phyloP scores from a whole-genome alignment of 352 stramenopile genomes.

The Nothophytophthora sp. region DNA sequence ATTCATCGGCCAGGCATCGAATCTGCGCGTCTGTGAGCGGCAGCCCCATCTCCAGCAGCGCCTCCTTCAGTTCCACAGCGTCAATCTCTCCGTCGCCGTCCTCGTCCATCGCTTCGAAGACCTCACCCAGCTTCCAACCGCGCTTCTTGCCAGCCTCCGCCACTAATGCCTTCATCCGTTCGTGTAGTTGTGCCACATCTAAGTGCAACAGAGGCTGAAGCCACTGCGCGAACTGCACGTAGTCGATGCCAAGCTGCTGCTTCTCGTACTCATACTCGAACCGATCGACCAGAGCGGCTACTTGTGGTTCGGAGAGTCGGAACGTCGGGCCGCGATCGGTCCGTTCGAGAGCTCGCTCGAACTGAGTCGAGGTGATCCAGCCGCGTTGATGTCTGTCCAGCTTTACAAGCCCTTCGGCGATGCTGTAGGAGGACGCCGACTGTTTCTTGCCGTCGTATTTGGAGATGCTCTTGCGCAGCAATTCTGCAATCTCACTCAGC shows the following conservation, averaged over 20 bases:
- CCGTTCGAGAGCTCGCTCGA: conserved; percentile 26
- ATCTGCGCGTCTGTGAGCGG: conserved; percentile 70
- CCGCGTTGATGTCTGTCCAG: conserved; percentile 58
- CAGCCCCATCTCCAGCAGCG: conserved; percentile 62
- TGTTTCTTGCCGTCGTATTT: conserved; percentile 59
- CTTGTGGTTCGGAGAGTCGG: conserved; percentile 31
- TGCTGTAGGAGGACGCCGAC: conserved; percentile 43
- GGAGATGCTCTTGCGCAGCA: conserved; percentile 43
- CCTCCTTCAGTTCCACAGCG: conserved; percentile 51
- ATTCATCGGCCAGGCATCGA: conserved; percentile 60
- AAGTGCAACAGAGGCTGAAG: conserved; percentile 67
- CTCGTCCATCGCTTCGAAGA: conserved; percentile 67
- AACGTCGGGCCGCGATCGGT: conserved; percentile 39
- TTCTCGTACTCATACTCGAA: conserved; percentile 79
- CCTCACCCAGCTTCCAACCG: conserved; percentile 52
- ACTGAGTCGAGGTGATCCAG: conserved; percentile 52
- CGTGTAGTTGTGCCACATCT: conserved; percentile 56
- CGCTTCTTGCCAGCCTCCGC: conserved; percentile 27
- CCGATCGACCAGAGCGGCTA: conserved; percentile 40
- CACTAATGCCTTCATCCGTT: conserved; percentile 46
- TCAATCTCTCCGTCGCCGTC: conserved; percentile 60
- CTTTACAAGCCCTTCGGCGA: conserved; percentile 42
- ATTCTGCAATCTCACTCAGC: conserved; percentile 49
- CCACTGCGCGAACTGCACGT: conserved; percentile 70
- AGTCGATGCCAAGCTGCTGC: conserved; percentile 56